Conservation (phyloP, 2,329 filamentous ascomycete genomes). For the Aspergillus texensis region DNA sequence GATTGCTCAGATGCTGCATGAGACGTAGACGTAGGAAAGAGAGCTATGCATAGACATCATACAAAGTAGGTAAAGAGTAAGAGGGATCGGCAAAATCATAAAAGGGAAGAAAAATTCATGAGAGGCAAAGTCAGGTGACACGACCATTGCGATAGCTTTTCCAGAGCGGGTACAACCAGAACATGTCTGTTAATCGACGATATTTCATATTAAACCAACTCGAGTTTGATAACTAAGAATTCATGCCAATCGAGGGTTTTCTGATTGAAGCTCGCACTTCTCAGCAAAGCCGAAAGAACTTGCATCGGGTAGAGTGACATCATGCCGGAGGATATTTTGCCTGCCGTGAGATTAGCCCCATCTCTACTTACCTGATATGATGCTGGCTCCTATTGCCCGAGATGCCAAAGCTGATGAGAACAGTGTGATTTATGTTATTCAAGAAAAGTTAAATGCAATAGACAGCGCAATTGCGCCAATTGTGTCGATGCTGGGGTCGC, state of each 20-base stretch:
- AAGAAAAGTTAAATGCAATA: constrained; percentile 33
- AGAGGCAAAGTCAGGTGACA: background rate
- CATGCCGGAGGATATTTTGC: constrained; percentile 8
- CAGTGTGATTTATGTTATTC: constrained; percentile 31
- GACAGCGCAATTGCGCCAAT: constrained; percentile 26
- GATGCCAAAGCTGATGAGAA: background rate
- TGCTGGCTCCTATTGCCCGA: background rate
- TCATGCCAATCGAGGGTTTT: background rate
- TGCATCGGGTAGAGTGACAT: background rate
- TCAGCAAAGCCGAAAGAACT: background rate
- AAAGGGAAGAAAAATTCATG: background rate
- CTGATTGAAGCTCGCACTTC: background rate
- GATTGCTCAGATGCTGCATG: background rate
- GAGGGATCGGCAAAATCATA: background rate
- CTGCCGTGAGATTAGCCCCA: constrained; percentile 21
- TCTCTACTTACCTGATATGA: background rate
- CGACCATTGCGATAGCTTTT: background rate
- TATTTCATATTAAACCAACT: background rate
- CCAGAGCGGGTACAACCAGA: background rate
- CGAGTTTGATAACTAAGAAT: background rate
- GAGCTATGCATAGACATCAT: background rate
- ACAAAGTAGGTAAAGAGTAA: background rate
- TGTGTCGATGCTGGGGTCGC: constrained; percentile 26
- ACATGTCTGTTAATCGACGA: background rate
- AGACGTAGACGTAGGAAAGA: background rate